Evolutionary conservation across 1,284 basidiomycete species (phyloP).

Genomic region (Papiliotrema laurentii): DNA sequence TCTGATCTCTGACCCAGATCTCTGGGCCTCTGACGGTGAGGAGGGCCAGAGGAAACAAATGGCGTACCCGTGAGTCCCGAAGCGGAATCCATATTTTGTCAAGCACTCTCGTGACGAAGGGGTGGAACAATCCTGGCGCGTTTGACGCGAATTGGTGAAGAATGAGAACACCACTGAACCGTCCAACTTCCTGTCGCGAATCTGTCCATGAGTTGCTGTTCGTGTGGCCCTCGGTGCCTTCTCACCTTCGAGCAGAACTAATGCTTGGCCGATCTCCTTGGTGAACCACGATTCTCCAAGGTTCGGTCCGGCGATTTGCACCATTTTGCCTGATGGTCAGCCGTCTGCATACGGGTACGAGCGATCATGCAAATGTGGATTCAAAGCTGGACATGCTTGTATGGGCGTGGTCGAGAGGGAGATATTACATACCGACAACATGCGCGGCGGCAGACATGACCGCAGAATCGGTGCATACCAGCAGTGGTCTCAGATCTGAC

Average conservation of each 20-base stretch:
- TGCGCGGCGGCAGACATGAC: slow-evolving; percentile 47
- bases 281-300: slow-evolving; percentile 46
- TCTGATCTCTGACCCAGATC: not conserved
- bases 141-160: slow-evolving; percentile 85
- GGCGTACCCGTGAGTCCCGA: slow-evolving; percentile 68
- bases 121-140: slow-evolving; percentile 77
- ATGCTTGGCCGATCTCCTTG: slow-evolving; percentile 45
- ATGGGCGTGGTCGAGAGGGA: no score
- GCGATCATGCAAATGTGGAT: no score
- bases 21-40: no score
- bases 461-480: slow-evolving; percentile 43
- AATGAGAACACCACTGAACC: slow-evolving; percentile 58
- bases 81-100: slow-evolving; percentile 87
- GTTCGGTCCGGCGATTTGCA: slow-evolving; percentile 39
- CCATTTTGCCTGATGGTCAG: slow-evolving; percentile 41
- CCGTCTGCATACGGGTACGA: no score
- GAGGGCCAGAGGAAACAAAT: no score
- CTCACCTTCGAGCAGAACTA: slow-evolving; percentile 45
- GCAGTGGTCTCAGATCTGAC: slow-evolving; percentile 40
- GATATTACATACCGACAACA: slow-evolving; percentile 29
- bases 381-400: no score
- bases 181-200: slow-evolving; percentile 42
- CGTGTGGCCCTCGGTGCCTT: not conserved
- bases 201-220: slow-evolving; percentile 18
- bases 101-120: slow-evolving; percentile 77